Evolutionary conservation across 495 filamentous ascomycete genomes (phyloP).

Genomic region (Cairneyella variabilis): DNA sequence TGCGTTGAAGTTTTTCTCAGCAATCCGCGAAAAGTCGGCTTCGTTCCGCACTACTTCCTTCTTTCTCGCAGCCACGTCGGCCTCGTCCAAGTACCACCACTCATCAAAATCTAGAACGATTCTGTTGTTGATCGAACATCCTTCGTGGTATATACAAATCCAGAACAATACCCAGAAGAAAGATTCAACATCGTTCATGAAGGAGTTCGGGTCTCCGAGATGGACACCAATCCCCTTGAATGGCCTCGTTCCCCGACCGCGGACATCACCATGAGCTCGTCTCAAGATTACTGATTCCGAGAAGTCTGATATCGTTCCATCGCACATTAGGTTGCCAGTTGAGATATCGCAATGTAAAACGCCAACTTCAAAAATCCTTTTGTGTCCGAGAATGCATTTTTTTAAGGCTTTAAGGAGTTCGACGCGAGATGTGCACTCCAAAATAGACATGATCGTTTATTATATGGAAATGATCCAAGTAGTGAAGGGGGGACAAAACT

Average conservation of each 20-base stretch:
- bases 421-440: no score
- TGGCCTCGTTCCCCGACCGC: neutral
- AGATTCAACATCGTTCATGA: neutral
- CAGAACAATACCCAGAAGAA: neutral
- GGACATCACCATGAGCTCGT: no score
- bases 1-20: neutral
- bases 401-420: neutral
- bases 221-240: neutral
- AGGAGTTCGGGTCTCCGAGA: neutral
- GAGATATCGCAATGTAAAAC: neutral
- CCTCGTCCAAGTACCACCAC: neutral
- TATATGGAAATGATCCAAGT: no score
- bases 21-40: neutral
- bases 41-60: neutral
- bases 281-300: no score
- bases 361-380: neutral
- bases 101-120: neutral
- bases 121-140: neutral
- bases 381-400: neutral
- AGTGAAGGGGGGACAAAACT: no score
- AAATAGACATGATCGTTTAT: no score
- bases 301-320: no score
- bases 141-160: neutral
- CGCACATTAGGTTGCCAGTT: neutral
- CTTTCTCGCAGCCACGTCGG: neutral